These are phyloP conservation scores for Spergularia bocconei DNA, from an alignment of 148 eudicot genomes.

Conservation along the genomic window DNA sequence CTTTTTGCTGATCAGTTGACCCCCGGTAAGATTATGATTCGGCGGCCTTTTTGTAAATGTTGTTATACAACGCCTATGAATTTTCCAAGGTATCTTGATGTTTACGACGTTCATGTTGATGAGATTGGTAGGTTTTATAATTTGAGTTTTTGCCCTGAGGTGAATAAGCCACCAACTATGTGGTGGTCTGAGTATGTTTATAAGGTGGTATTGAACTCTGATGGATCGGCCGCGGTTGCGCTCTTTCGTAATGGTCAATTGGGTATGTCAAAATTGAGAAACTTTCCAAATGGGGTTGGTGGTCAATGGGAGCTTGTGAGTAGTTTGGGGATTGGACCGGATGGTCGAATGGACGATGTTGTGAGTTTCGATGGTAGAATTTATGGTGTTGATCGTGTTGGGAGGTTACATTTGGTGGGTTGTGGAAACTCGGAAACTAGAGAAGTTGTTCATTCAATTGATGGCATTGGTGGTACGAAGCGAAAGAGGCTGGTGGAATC, in stretches of 20 bases:
- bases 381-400: slow-evolving; percentile 16
- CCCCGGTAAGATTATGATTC: background rate
- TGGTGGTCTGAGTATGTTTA: background rate
- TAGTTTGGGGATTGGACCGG: background rate
- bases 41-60: background rate
- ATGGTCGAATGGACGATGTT: slow-evolving; percentile 16
- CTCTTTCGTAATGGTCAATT: slow-evolving; percentile 10
- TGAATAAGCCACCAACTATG: background rate
- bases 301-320: background rate
- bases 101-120: background rate
- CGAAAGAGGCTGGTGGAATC: slow-evolving; percentile 23
- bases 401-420: slow-evolving; percentile 3
- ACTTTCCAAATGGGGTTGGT: background rate
- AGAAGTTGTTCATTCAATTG: background rate
- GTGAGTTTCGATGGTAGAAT: background rate
- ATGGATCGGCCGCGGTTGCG: background rate
- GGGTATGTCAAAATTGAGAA: slow-evolving; percentile 3
- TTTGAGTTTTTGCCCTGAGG: background rate
- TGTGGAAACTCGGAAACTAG: background rate
- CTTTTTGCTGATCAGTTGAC: slow-evolving; percentile 15
- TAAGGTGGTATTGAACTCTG: slow-evolving; percentile 13
- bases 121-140: slow-evolving; percentile 22
- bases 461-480: slow-evolving; percentile 9
- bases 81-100: slow-evolving; percentile 10
- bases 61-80: background rate